Evolutionary conservation across 805 yeast species (phyloP), one percentile per base, ranked within the genome.

Genomic region (Yarrowia sp.): DNA sequence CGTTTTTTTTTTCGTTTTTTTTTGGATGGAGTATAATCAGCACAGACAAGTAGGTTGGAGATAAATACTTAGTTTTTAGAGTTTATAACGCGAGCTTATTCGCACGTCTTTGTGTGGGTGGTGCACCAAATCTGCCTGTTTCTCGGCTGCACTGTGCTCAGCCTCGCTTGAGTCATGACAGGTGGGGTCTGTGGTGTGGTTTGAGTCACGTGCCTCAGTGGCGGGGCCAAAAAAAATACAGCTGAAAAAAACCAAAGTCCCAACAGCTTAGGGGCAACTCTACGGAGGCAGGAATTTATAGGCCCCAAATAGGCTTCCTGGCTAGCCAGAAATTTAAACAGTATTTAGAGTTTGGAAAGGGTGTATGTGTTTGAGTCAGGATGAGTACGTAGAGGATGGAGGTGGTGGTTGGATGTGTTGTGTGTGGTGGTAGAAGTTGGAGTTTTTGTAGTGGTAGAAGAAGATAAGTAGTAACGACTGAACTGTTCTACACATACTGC

Each of bases 81-180:
- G n/a, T 14, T 38, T 13, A 9, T 21, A 3, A 13, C 5, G 12
- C 18, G 31, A 41, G 31, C 19, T 38, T 36, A 19, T n/a, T 12
- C 1, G 9, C 24, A 9, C 41, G 24, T 16, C 31, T 41, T 41
- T 24, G 31, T 41, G 8, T n/a, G 16, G 6, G 36, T 18, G n/a
- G 22, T 24, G 47, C 47, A 25, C 47, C 19, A 24, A 25, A 41
- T 24, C 46, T 39, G 31, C 14, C 31, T 24, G 25, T 24, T 41
- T 24, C 27, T 41, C 47, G 47, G 31, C 47, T 41, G 47, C 47
- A 25, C 19, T 16, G 7, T 39, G 47, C 47, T 41, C 47, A 41
- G 47, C 47, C 47, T 41, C 47, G 47, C 47, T 25, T 41, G 47
- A 24, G 32, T 41, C 32, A 24, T 39, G 42, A 6, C 42, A 21